phyloP scores from a whole-genome alignment of 305 asterid genomes.

The Solanum hybrid region DNA sequence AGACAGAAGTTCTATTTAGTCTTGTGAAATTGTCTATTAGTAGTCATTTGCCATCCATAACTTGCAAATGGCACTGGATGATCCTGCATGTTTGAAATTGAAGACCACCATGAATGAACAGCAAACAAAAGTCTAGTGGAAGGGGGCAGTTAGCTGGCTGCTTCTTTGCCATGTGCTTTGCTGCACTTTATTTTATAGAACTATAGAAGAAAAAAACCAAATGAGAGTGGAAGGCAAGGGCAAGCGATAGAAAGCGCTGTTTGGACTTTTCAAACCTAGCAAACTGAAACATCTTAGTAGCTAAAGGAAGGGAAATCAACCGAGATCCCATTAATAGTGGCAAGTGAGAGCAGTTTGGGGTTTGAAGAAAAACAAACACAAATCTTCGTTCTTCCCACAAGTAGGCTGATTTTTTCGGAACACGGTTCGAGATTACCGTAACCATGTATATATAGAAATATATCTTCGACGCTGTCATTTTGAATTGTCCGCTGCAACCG shows the following conservation, averaged over 20 bases:
- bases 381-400: not conserved
- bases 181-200: not conserved
- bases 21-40: not conserved
- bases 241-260: not conserved
- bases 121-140: not conserved
- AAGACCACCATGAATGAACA: not conserved
- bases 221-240: not conserved
- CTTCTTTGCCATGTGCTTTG: not conserved
- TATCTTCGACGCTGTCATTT: not conserved
- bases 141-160: not conserved
- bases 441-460: not conserved
- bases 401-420: not conserved
- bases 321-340: not conserved
- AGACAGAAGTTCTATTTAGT: not conserved
- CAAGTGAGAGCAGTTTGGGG: not conserved
- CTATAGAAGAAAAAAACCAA: not conserved
- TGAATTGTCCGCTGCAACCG: not conserved
- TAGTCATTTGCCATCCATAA: not conserved
- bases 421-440: not conserved
- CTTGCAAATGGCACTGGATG: not conserved
- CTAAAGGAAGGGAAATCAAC: not conserved
- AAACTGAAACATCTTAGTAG: not conserved
- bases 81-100: not conserved
- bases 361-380: not conserved
- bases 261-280: not conserved